A percentile compares a stretch with the other conserved stretches of the same genome.
Conservation (phyloP, 805 yeast species). For the Teunomyces panamensis region DNA sequence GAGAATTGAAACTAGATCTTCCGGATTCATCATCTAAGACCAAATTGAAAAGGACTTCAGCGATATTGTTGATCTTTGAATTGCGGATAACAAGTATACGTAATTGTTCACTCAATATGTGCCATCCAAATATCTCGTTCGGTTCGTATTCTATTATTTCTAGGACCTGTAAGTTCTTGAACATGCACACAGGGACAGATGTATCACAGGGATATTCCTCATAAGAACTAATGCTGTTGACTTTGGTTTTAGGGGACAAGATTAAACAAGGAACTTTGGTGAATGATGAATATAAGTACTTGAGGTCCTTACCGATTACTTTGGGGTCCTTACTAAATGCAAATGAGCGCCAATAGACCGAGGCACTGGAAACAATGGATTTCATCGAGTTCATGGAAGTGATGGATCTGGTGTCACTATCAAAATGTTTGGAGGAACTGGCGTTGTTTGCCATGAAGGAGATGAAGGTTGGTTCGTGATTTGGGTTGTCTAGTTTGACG, state of each 20-base stretch:
- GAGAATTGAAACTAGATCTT: conserved; percentile 29
- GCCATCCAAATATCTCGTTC: conserved; percentile 67
- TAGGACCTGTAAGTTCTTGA: conserved; percentile 59
- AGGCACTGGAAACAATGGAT: conserved; percentile 44
- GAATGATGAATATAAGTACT: conserved; percentile 59
- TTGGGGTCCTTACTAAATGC: conserved; percentile 40
- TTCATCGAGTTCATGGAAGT: conserved; percentile 59
- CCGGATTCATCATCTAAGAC: conserved; percentile 53
- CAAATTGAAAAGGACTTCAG: conserved; percentile 49
- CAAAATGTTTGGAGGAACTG: conserved; percentile 36
- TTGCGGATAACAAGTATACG: conserved; percentile 54
- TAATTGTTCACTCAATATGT: conserved; percentile 50
- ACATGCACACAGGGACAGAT: conserved; percentile 59
- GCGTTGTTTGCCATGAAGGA: conserved; percentile 61
- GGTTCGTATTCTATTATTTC: conserved; percentile 62
- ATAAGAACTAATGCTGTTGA: conserved; percentile 55
- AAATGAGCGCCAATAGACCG: conserved; percentile 39
- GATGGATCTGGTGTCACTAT: conserved; percentile 47
- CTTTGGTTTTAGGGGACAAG: conserved; percentile 56
- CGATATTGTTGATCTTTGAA: conserved; percentile 48
- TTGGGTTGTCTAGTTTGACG: conserved; percentile 55
- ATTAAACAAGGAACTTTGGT: conserved; percentile 64
- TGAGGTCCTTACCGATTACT: conserved; percentile 47
- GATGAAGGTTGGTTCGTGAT: conserved; percentile 52
- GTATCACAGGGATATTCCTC: conserved; percentile 74